phyloP scores from a whole-genome alignment of 2,329 filamentous ascomycete genomes.

The Volutella citrinella region DNA sequence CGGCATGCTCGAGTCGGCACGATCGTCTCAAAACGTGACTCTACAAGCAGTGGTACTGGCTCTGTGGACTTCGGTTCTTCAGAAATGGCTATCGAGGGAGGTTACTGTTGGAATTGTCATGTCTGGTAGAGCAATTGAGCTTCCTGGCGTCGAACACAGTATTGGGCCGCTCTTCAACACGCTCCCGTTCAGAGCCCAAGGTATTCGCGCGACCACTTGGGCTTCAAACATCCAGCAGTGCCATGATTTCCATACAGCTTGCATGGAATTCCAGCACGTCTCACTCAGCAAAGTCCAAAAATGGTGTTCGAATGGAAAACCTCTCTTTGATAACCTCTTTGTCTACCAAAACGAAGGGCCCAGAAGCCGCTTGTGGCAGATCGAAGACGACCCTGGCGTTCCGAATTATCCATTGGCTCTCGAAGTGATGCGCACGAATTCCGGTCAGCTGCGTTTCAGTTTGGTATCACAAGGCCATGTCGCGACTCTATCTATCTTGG shows the following conservation, averaged over 20 bases:
- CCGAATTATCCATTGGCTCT: constrained; percentile 76
- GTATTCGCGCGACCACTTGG: constrained; percentile 51
- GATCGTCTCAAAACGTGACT: constrained; percentile 65
- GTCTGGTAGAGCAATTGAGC: constrained; percentile 71
- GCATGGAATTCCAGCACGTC: constrained; percentile 68
- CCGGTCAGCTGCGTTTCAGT: constrained; percentile 50
- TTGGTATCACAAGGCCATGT: constrained; percentile 54
- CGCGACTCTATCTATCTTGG: constrained; percentile 29
- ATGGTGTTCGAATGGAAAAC: constrained; percentile 61
- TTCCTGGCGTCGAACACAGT: constrained; percentile 62
- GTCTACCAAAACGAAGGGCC: constrained; percentile 65
- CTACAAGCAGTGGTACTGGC: constrained; percentile 78
- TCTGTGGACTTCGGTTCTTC: constrained; percentile 65
- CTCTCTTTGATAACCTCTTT: constrained; percentile 78
- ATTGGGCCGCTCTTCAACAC: constrained; percentile 91
- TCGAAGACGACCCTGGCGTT: constrained; percentile 43
- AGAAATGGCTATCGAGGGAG: constrained; percentile 43
- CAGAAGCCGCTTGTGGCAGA: constrained; percentile 45
- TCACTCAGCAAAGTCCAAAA: constrained; percentile 77
- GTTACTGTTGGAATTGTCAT: constrained; percentile 70
- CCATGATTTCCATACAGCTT: constrained; percentile 67
- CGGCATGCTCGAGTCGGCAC: constrained; percentile 45
- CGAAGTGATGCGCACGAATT: constrained; percentile 58
- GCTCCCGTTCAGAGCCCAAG: constrained; percentile 62
- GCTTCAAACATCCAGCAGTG: constrained; percentile 57